Evolutionary conservation across 1,139 yeast genomes (phyloP).

Genomic region (Geotrichum aggregatum): DNA sequence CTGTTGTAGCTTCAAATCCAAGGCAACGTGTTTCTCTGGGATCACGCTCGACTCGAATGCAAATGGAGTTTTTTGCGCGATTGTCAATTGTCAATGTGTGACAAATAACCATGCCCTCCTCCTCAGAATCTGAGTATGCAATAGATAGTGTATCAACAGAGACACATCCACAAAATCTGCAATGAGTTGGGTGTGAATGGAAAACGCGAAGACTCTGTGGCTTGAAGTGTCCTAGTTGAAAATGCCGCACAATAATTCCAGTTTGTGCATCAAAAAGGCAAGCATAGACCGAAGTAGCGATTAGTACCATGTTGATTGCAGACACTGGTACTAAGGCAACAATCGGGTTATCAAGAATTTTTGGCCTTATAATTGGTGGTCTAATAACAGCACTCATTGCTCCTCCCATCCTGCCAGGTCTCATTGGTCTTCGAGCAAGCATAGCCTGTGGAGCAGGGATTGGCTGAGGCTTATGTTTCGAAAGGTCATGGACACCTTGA

Average conservation of each 20-base stretch:
- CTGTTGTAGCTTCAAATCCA: conserved; percentile 73
- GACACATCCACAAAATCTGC: conserved; percentile 87
- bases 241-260: conserved; percentile 57
- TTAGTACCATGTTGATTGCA: conserved; percentile 34
- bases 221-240: conserved; percentile 59
- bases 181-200: conserved; percentile 82
- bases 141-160: conserved; percentile 69
- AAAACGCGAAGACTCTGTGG: conserved; percentile 60
- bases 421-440: conserved; percentile 19
- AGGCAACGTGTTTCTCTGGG: conserved; percentile 85
- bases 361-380: conserved; percentile 12
- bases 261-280: conserved; percentile 68
- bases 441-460: conserved; percentile 23
- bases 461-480: conserved; percentile 21
- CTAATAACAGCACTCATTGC: conserved; percentile 3
- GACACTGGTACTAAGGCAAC: conserved; percentile 31
- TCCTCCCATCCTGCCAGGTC: conserved; percentile 13
- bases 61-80: conserved; percentile 72
- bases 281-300: conserved; percentile 29
- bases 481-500: conserved; percentile 21
- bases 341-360: conserved; percentile 22
- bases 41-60: conserved; percentile 86
- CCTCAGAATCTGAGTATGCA: conserved; percentile 60
- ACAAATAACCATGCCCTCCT: conserved; percentile 53
- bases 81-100: conserved; percentile 73